These are phyloP conservation scores for Gentiana macrophylla DNA, from an alignment of 257 asterid species.

Conservation along the genomic window DNA sequence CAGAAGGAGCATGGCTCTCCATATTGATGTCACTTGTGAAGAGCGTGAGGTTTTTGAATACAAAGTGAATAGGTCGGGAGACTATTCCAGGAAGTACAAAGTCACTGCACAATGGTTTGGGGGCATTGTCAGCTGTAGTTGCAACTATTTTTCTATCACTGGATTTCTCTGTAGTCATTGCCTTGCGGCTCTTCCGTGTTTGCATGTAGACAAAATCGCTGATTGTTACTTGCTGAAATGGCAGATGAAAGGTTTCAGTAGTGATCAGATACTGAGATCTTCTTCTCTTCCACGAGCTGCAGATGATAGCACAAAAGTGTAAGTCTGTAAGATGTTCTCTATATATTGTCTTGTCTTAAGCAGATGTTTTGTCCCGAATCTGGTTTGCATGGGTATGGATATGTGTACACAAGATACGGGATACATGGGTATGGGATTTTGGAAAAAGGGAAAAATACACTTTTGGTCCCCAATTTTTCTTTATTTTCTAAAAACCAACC, in stretches of 20 bases:
- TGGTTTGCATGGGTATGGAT: too few species aligned
- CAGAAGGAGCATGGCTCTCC: neutral
- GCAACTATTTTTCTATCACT: conserved; percentile 8
- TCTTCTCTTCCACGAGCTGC: neutral
- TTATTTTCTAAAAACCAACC: too few species aligned
- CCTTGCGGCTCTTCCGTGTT: neutral
- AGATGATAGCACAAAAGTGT: conserved; percentile 10
- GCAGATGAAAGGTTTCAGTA: conserved; percentile 8
- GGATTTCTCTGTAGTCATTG: conserved; percentile 15
- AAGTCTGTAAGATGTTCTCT: conserved; percentile 4
- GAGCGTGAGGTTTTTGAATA: neutral
- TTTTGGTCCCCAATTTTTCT: too few species aligned
- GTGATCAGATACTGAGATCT: neutral
- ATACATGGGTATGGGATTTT: too few species aligned
- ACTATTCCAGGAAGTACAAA: neutral
- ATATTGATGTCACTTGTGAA: neutral
- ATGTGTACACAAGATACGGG: too few species aligned
- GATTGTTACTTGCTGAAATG: conserved; percentile 11
- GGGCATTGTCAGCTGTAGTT: conserved; percentile 7
- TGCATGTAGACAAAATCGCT: conserved; percentile 10
- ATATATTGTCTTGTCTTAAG: too few species aligned
- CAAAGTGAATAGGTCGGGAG: neutral
- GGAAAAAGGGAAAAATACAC: too few species aligned
- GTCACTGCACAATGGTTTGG: neutral
- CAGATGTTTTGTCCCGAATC: too few species aligned